These are phyloP conservation scores for Cucumis variabilis DNA, from an alignment of 331 rosid species.

Conservation along the genomic window DNA sequence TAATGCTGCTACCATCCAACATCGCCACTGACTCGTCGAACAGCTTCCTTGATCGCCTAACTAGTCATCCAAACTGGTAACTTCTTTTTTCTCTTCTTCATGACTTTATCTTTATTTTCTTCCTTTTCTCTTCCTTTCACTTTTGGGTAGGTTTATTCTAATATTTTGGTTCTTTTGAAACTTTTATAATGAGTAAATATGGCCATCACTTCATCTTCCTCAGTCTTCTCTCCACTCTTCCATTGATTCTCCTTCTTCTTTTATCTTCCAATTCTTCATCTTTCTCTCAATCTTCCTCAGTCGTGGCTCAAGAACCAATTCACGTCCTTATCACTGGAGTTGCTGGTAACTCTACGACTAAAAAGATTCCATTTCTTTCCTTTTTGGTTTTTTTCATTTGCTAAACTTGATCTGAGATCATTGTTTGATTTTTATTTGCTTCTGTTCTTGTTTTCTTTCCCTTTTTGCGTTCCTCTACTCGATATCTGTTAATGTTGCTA, in stretches of 20 bases:
- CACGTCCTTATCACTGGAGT: constrained; percentile 95
- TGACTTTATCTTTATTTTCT: too few relatives aligned
- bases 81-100: too few relatives aligned
- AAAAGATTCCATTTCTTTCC: constrained; percentile 21
- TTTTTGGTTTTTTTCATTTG: background rate
- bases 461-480: too few relatives aligned
- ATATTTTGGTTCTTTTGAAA: too few relatives aligned
- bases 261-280: background rate
- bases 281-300: constrained; percentile 29
- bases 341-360: constrained; percentile 53
- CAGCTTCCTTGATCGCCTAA: too few relatives aligned
- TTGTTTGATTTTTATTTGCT: background rate
- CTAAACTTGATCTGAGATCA: constrained; percentile 32
- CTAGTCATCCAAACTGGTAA: too few relatives aligned
- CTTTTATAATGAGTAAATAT: too few relatives aligned
- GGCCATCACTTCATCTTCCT: background rate
- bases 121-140: too few relatives aligned
- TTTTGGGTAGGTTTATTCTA: too few relatives aligned
- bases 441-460: background rate
- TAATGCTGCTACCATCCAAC: too few relatives aligned
- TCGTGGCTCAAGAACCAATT: constrained; percentile 80
- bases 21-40: too few relatives aligned
- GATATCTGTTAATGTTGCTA: background rate
- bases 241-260: background rate
- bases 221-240: background rate